Evolutionary conservation across 768 basidiomycete species (phyloP), one percentile per base, ranked within the genome.

Genomic region (Strobilomyces confusus): DNA sequence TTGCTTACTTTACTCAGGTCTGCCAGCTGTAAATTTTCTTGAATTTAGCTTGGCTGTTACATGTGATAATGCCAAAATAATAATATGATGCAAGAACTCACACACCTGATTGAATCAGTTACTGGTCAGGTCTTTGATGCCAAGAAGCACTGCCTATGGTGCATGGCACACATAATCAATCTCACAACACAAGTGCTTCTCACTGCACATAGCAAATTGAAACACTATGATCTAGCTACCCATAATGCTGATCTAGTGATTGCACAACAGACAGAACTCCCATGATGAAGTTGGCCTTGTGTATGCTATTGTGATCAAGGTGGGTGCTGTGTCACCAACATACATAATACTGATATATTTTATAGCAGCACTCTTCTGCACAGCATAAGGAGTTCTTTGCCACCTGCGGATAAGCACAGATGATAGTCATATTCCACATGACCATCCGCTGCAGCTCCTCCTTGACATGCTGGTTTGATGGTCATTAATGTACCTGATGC

Each of bases 41-140:
- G n/a, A n/a, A n/a, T 25, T n/a, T 5, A n/a, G 17, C 3, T 37
- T 37, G n/a, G 37, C 19, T 45, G 63, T 75, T 1, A 75, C 73
- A 0, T 73, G 72, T 12, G 17, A 57, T 38, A 57, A 57, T 42
- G 48, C 42, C 2, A 55, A 29, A 58, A 58, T 41, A 55, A 51
- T 2, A 17, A 55, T 5, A 55, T 37, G 1, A 58, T 58, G 37
- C 37, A n/a, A n/a, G n/a, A n/a, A n/a, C n/a, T n/a, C n/a, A n/a
- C n/a, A n/a, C n/a, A n/a, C n/a, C n/a, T n/a, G n/a, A n/a, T n/a
- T n/a, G n/a, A n/a, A n/a, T n/a, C n/a, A n/a, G n/a, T n/a, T n/a
- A 48, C 14, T 2, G 49, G 54, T 5, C 32, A 51, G 5, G 9
- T n/a, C 0, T 55, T 51, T 26, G 34, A 55, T 55, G 49, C 13